phyloP scores from a whole-genome alignment of 345 rosid species.

The Gossypium arboreum region DNA sequence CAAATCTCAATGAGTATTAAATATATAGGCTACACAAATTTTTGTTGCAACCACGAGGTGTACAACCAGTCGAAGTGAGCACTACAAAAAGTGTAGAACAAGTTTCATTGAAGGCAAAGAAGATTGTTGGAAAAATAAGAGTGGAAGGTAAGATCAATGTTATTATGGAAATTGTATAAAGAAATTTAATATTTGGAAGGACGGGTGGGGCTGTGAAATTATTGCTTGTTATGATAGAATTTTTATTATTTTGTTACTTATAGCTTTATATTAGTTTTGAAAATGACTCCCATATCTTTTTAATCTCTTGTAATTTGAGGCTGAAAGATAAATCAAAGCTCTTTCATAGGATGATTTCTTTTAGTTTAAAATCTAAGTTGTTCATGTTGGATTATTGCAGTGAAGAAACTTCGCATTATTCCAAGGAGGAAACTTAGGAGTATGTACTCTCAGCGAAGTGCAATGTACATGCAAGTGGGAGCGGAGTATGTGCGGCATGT shows the following conservation, averaged over 20 bases:
- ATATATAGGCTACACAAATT: conserved; percentile 63
- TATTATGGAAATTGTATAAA: background rate
- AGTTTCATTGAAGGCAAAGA: conserved; percentile 49
- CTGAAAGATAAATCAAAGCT: background rate
- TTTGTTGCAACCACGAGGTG: conserved; percentile 80
- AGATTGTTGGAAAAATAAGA: conserved; percentile 67
- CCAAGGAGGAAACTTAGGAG: conserved; percentile 69
- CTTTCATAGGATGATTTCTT: background rate
- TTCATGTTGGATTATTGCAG: conserved; percentile 39
- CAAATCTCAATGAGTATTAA: background rate
- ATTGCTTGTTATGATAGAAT: background rate
- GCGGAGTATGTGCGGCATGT: conserved; percentile 72
- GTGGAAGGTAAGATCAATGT: conserved; percentile 66
- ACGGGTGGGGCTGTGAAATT: background rate
- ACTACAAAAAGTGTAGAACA: conserved; percentile 40
- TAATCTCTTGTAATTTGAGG: background rate
- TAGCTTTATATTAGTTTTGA: background rate
- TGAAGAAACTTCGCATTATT: conserved; percentile 66
- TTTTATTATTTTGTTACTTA: background rate
- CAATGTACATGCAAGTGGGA: conserved; percentile 64
- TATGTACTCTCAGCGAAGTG: conserved; percentile 66
- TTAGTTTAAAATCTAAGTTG: background rate
- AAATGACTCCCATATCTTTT: background rate
- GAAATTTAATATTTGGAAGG: background rate
- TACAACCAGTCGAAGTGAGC: conserved; percentile 43